Evolutionary conservation across 352 stramenopile species (phyloP).

Genomic region (Elongisporangium undulatum): DNA sequence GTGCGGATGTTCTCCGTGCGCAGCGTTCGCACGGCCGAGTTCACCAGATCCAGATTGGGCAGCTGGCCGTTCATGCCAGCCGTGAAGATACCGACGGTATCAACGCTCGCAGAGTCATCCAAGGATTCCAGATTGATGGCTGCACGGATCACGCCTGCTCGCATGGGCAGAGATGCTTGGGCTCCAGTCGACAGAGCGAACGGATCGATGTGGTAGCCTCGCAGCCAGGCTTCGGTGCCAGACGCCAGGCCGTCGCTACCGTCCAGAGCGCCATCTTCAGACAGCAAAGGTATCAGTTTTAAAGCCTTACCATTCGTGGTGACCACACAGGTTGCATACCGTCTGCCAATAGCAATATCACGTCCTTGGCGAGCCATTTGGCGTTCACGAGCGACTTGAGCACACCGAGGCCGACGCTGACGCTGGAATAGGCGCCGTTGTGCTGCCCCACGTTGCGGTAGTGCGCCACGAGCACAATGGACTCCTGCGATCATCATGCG

Average conservation of each 20-base stretch:
- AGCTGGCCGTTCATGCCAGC: conserved; percentile 81
- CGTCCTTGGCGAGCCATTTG: conserved; percentile 80
- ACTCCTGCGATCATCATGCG: conserved; percentile 19
- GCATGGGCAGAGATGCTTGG: conserved; percentile 43
- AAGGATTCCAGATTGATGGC: conserved; percentile 72
- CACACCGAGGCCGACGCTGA: conserved; percentile 54
- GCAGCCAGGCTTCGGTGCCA: conserved; percentile 69
- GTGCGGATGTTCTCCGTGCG: conserved; percentile 38
- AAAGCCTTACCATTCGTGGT: neutral
- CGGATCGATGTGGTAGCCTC: conserved; percentile 65
- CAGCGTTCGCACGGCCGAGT: conserved; percentile 58
- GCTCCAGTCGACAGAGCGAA: conserved; percentile 12
- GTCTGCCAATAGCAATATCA: conserved; percentile 75
- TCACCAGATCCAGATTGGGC: conserved; percentile 85
- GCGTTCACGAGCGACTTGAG: conserved; percentile 50
- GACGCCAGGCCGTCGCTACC: conserved; percentile 53
- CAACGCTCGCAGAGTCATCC: conserved; percentile 14
- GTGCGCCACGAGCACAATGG: conserved; percentile 67
- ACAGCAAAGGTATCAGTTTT: neutral
- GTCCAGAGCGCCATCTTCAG: conserved; percentile 52
- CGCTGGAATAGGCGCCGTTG: conserved; percentile 42
- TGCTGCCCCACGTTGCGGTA: conserved; percentile 47
- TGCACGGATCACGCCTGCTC: conserved; percentile 71
- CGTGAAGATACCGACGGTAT: conserved; percentile 49
- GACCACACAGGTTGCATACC: conserved; percentile 19